These are phyloP conservation scores for Fusarium mundagurra DNA, from an alignment of 2,329 filamentous ascomycete species.

Conservation along the genomic window DNA sequence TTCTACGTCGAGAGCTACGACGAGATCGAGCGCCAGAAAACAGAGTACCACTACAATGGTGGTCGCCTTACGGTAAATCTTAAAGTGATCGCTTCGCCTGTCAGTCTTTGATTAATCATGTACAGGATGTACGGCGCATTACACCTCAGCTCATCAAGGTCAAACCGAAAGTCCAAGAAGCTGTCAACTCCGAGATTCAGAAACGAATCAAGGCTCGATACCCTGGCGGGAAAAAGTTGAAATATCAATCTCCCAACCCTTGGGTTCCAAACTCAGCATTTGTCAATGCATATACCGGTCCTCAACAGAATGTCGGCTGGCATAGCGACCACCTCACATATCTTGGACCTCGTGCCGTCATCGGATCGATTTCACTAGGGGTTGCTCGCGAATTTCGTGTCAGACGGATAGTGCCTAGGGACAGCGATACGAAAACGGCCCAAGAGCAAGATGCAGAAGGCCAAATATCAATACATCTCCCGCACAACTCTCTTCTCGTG, in stretches of 20 bases:
- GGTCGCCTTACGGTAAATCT: constrained; percentile 67
- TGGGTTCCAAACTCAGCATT: constrained; percentile 93
- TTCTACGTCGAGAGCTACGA: constrained; percentile 83
- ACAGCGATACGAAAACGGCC: constrained; percentile 52
- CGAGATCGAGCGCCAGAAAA: constrained; percentile 75
- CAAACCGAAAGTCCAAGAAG: constrained; percentile 73
- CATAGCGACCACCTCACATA: constrained; percentile 95
- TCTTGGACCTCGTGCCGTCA: constrained; percentile 86
- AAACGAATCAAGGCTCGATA: constrained; percentile 75
- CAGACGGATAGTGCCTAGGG: constrained; percentile 74
- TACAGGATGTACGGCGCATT: constrained; percentile 76
- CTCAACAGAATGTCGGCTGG: constrained; percentile 85
- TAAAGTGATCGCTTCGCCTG: background rate
- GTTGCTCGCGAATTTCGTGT: constrained; percentile 95
- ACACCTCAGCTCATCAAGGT: constrained; percentile 79
- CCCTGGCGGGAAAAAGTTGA: constrained; percentile 76
- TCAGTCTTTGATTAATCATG: constrained; percentile 12
- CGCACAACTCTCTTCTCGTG: constrained; percentile 90
- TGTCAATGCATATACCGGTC: constrained; percentile 92
- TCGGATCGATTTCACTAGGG: constrained; percentile 89
- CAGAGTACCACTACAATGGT: constrained; percentile 89
- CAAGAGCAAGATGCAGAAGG: constrained; percentile 73
- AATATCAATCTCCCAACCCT: constrained; percentile 74
- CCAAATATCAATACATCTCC: constrained; percentile 91
- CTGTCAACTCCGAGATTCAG: constrained; percentile 82